Conservation (phyloP, 2,329 filamentous ascomycete species). For the Sclerotinia spermophila region DNA sequence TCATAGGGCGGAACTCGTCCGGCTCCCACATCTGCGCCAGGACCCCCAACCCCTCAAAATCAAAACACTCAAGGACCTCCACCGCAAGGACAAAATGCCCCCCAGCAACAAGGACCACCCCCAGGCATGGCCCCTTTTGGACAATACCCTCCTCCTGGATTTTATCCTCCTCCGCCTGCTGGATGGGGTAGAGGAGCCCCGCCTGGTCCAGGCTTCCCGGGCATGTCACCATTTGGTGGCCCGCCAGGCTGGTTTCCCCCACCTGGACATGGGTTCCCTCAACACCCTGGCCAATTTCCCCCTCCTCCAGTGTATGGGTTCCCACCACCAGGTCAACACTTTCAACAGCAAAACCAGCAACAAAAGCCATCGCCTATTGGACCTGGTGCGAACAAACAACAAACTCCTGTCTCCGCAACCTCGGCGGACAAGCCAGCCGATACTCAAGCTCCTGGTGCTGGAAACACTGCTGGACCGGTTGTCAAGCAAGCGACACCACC, state of each 20-base stretch:
- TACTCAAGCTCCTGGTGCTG: conserved; percentile 46
- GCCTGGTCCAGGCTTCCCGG: conserved; percentile 62
- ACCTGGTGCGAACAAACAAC: conserved; percentile 48
- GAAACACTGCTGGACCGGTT: conserved; percentile 37
- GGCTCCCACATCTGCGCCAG: conserved; percentile 14
- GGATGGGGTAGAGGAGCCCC: conserved; percentile 54
- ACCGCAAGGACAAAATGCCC: conserved; percentile 23
- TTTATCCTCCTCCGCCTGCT: conserved; percentile 42
- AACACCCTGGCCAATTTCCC: conserved; percentile 52
- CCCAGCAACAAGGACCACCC: conserved; percentile 22
- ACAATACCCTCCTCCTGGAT: conserved; percentile 41
- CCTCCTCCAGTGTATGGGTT: conserved; percentile 40
- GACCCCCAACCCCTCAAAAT: conserved; percentile 26
- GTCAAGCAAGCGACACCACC: conserved; percentile 50
- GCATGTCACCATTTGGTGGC: conserved; percentile 71
- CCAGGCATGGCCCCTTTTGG: conserved; percentile 35
- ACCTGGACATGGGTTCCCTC: conserved; percentile 70
- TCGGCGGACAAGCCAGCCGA: conserved; percentile 37
- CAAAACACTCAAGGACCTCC: conserved; percentile 20
- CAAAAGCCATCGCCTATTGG: conserved; percentile 50
- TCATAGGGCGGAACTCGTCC: conserved; percentile 46
- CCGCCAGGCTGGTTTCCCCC: conserved; percentile 71
- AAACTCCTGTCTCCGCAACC: conserved; percentile 43
- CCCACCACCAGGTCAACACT: conserved; percentile 57
- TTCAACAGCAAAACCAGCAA: conserved; percentile 42